Base-by-base conservation (phyloP, 495 filamentous ascomycete genomes). In the Penicillium salamii region DNA sequence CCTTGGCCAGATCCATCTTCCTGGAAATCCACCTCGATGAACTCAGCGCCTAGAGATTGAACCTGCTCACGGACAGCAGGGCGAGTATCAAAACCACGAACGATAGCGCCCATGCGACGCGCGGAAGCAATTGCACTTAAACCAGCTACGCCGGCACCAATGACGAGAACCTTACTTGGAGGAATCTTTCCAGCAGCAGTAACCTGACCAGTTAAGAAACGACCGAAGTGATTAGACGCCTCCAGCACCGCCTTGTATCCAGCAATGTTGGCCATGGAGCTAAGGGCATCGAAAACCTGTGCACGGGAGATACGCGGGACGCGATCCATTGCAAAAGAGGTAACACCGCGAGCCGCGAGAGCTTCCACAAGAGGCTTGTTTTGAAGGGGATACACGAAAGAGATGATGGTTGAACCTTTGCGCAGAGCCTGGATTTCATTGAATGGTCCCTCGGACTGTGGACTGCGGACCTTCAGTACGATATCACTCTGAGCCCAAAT, bases 181-280 rank as follows among this genome's bases (percentile, higher is more conserved):
- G 88, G 88, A 35, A 92, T 89, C 70, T 90, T 75, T 61, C 87
- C 88, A 46, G 88, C 88, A 48, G 88, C 88, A 20, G 88, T 92
- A 26, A 89, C 86, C 58, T 92, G 88, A 33, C 87, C 88, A 23
- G 88, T 90, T 49, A 92, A 66, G 58, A 89, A 92, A 33, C 87
- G 83, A 47, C 87, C 88, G 63, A 90, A 92, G 55, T 83, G 79
- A 65, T 90, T 91, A 1, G 87, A 89, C 2, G 88, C 88, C 60
- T 91, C 87, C 41, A 92, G 66, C 1, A 92, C 85, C 14, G 87
- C 88, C 63, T 90, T 92, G 67, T 92, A 92, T 4, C 88, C 88
- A 15, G 88, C 87, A 65, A 90, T 92, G 52, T 92, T 92, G 47
- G 88, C 87, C 88, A 91, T 91, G 8, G 85, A 89, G 62, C 84